Base-by-base conservation (phyloP, 371 early-diverging fungal species). In the Encephalitozoon romaleae region DNA sequence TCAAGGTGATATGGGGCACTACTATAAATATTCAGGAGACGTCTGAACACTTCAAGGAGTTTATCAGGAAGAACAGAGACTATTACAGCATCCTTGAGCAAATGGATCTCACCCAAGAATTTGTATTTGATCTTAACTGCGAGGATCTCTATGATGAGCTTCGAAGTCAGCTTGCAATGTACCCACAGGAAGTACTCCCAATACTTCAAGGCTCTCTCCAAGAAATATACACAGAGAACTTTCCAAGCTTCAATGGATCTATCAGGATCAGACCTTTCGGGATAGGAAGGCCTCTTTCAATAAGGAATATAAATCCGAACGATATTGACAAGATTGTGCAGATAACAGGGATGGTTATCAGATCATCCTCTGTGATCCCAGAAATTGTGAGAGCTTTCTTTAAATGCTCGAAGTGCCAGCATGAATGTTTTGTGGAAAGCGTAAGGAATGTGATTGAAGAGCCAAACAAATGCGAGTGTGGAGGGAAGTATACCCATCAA, bases 111-210 rank as follows among this genome's bases (percentile, higher is more conserved):
- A 87, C 82, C 45, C 78, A 72, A 51, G 72, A 55, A 67, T 79
- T 32, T 54, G 34, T 72, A 42, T 70, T 82, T 47, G 38, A 63
- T 65, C 39, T 78, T 4, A 65, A 78, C 52, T 72, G 80, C 39
- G 15, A n/a, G 25, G 47, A 59, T 21, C 53, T 75, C 15, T 11
- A 49, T 1, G 45, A 49, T 2, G 70, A 65, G 28, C 85, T 97
- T 26, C 91, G 91, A 81, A 84, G 89, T 76, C 94, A 94, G 80
- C 86, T 98, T 38, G 82, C 90, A 26, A 89, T 89, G 51, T 98
- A 95, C 86, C 99, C 99, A 28, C 92, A 94, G 78, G 99, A 99
- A 86, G 90, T 96, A 52, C 89, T 99, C 81, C 93, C 95, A 0
- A 80, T 88, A 21, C 88, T 98, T 89, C 96, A 98, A 87, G 89